phyloP scores from a whole-genome alignment of 352 stramenopile species.

The Phytophthora palmivora region DNA sequence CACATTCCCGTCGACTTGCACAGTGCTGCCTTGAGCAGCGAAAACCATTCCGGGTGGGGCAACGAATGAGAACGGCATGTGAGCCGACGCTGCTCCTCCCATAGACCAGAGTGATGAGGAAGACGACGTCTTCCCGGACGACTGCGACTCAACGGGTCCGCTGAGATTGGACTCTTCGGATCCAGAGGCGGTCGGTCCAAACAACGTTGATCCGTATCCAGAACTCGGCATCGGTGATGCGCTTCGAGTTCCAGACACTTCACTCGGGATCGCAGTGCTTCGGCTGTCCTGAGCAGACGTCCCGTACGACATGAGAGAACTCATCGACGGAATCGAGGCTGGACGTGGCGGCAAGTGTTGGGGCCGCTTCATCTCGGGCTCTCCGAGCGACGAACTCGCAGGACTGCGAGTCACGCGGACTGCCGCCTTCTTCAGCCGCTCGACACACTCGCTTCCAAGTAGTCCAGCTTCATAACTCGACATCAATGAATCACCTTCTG shows the following conservation, averaged over 20 bases:
- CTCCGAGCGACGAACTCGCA: neutral
- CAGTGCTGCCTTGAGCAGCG: neutral
- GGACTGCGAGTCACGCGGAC: neutral
- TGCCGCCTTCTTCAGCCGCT: neutral
- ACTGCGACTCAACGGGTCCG: neutral
- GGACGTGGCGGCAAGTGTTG: neutral
- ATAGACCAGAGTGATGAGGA: conserved; percentile 5
- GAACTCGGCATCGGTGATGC: neutral
- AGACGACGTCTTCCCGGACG: neutral
- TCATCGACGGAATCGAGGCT: neutral
- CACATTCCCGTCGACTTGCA: neutral
- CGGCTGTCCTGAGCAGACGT: neutral
- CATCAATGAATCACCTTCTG: neutral
- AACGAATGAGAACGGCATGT: neutral
- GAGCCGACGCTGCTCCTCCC: neutral
- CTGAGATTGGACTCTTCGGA: neutral
- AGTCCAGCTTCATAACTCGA: neutral
- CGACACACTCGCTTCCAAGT: neutral
- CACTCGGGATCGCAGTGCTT: neutral
- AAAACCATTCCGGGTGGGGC: neutral
- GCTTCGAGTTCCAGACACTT: neutral
- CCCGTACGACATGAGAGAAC: neutral
- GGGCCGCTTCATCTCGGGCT: neutral
- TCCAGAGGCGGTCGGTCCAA: neutral
- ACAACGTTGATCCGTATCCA: neutral